These are phyloP conservation scores for Besnoitia besnoiti DNA, from an alignment of 169 alveolate species.

Conservation along the genomic window DNA sequence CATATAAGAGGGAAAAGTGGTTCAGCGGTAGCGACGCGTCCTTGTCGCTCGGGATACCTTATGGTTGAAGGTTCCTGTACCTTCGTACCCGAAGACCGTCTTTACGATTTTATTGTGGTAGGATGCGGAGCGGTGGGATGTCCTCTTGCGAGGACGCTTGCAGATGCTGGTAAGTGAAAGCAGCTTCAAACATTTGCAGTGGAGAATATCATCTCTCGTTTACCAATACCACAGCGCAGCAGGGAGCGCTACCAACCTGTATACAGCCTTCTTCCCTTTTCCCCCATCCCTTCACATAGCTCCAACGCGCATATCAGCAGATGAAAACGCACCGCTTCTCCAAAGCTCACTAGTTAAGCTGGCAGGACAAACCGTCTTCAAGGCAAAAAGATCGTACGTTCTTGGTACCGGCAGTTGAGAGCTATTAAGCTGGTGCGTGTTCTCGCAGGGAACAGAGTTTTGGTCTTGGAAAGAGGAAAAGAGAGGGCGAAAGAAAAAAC, in stretches of 20 bases:
- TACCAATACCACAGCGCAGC: too few relatives aligned
- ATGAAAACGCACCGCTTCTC: too few relatives aligned
- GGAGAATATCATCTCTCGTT: too few relatives aligned
- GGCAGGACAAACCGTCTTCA: too few relatives aligned
- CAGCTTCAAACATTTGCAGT: too few relatives aligned
- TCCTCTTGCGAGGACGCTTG: constrained; percentile 69
- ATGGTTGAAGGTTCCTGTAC: not conserved
- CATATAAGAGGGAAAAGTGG: not conserved
- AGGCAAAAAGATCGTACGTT: too few relatives aligned
- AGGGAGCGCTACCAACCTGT: too few relatives aligned
- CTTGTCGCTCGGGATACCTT: not conserved
- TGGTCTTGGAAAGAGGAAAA: constrained; percentile 78
- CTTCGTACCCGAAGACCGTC: not conserved
- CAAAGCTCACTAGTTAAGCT: too few relatives aligned
- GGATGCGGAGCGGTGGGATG: constrained; percentile 84
- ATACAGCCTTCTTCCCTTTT: too few relatives aligned
- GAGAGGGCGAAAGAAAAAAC: constrained; percentile 62
- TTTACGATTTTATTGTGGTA: constrained; percentile 74
- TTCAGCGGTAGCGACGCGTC: not conserved
- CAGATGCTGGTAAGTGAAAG: constrained; percentile 23
- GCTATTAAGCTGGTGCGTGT: not conserved
- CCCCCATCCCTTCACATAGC: too few relatives aligned
- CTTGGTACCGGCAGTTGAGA: too few relatives aligned
- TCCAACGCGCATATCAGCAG: too few relatives aligned
- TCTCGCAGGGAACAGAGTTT: constrained; percentile 46